phyloP scores from a whole-genome alignment of 176 grass and related monocot genomes.

The Puya raimondii region DNA sequence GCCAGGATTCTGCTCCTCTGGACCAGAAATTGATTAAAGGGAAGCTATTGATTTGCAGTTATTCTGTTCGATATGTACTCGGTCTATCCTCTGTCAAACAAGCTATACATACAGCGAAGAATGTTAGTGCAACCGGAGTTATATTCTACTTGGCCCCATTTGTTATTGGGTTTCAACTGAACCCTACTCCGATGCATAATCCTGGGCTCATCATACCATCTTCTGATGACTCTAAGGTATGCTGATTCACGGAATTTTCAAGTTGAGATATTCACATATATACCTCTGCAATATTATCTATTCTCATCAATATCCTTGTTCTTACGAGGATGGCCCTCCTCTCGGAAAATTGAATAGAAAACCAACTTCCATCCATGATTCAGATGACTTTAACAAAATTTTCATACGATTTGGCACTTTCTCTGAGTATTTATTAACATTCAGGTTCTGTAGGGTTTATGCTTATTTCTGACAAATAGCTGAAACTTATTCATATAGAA shows the following conservation, averaged over 20 bases:
- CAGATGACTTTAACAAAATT: too few relatives aligned
- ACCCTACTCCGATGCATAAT: conserved; percentile 90
- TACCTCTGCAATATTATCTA: not conserved
- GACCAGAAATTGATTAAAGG: conserved; percentile 61
- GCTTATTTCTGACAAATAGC: too few relatives aligned
- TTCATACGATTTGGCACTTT: too few relatives aligned
- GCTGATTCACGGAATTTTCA: not conserved
- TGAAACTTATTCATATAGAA: too few relatives aligned
- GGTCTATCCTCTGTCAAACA: conserved; percentile 94
- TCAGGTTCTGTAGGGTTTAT: too few relatives aligned
- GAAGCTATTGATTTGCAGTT: conserved; percentile 87
- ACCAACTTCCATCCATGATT: too few relatives aligned
- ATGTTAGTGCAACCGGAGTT: conserved; percentile 72
- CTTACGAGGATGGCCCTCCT: not conserved
- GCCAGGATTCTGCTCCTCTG: conserved; percentile 79
- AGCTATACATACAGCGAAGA: conserved; percentile 77
- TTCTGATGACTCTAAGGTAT: conserved; percentile 93
- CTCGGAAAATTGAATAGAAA: too few relatives aligned
- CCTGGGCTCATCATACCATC: conserved; percentile 96
- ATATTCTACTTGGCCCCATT: conserved; percentile 98
- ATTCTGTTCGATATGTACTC: conserved; percentile 96
- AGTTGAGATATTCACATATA: not conserved
- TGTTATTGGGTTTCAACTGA: conserved; percentile 95
- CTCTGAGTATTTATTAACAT: too few relatives aligned
- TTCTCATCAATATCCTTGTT: not conserved